Evolutionary conservation across 2,329 filamentous ascomycete species (phyloP).

Genomic region (Xylaria sp.): DNA sequence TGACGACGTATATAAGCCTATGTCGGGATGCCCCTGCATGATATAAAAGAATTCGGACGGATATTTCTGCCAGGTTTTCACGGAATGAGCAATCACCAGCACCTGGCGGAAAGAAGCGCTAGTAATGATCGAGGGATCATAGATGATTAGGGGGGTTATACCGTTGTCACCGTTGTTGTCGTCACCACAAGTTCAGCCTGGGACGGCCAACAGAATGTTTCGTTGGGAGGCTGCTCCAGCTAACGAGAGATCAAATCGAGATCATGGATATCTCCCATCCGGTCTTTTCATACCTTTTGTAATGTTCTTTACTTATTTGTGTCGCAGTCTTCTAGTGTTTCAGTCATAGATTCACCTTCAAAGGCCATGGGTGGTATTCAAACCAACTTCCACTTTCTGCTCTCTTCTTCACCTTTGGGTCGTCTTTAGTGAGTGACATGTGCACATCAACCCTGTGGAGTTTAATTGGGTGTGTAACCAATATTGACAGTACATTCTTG

Average conservation of each 20-base stretch:
- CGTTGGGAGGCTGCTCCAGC: conserved; percentile 39
- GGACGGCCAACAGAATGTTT: conserved; percentile 43
- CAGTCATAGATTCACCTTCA: conserved; percentile 42
- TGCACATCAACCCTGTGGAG: not conserved
- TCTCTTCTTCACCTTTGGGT: conserved; percentile 8
- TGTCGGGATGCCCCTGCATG: conserved; percentile 48
- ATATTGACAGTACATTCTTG: not conserved
- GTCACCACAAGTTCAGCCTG: conserved; percentile 32
- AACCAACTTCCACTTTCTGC: conserved; percentile 26
- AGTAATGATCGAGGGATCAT: conserved; percentile 38
- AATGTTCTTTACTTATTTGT: conserved; percentile 48
- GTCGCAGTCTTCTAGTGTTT: conserved; percentile 41
- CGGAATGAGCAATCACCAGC: conserved; percentile 45
- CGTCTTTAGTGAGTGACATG: not conserved
- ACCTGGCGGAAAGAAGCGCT: conserved; percentile 43
- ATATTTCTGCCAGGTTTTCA: conserved; percentile 44
- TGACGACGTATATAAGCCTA: conserved; percentile 45
- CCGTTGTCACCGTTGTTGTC: conserved; percentile 41
- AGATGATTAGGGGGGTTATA: conserved; percentile 32
- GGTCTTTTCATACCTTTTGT: conserved; percentile 49
- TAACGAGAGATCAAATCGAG: conserved; percentile 42
- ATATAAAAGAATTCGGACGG: conserved; percentile 47
- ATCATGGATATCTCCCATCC: conserved; percentile 46
- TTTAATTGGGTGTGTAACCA: not conserved
- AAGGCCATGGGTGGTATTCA: conserved; percentile 39